Percentiles rank a stretch among this genome's conserved stretches.
These are phyloP conservation scores for Rhododendron molle DNA, from an alignment of 148 eudicot genomes.

Conservation along the genomic window DNA sequence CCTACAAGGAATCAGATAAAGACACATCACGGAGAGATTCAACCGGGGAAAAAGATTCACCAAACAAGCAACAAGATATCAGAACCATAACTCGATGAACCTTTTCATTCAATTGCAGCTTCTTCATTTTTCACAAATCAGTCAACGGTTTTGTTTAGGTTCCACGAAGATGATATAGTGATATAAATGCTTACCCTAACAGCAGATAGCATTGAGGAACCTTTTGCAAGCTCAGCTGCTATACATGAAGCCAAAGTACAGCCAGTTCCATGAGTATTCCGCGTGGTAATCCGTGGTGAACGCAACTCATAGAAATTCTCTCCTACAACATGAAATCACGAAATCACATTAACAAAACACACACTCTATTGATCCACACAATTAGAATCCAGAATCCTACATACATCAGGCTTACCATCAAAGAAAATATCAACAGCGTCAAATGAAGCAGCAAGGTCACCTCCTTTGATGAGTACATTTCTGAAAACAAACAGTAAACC, in stretches of 20 bases:
- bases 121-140: neutral
- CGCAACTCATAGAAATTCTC: conserved; percentile 62
- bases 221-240: conserved; percentile 96
- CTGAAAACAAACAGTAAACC: conserved; percentile 32
- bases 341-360: conserved; percentile 4
- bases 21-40: neutral
- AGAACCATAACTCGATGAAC: neutral
- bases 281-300: conserved; percentile 61
- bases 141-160: neutral
- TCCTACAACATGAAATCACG: conserved; percentile 39
- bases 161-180: neutral
- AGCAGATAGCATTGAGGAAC: conserved; percentile 71
- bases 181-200: conserved; percentile 50
- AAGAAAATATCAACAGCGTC: conserved; percentile 89
- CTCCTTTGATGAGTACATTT: conserved; percentile 95
- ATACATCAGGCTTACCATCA: conserved; percentile 58
- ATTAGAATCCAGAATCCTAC: neutral
- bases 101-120: neutral
- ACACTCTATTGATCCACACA: neutral
- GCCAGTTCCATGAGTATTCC: conserved; percentile 96
- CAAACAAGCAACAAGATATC: neutral
- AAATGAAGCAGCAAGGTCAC: conserved; percentile 64
- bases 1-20: conserved; percentile 29
- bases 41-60: neutral
- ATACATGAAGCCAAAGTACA: conserved; percentile 93